Conservation (phyloP, 2,329 filamentous ascomycete genomes). For the Parastagonospora nodorum region DNA sequence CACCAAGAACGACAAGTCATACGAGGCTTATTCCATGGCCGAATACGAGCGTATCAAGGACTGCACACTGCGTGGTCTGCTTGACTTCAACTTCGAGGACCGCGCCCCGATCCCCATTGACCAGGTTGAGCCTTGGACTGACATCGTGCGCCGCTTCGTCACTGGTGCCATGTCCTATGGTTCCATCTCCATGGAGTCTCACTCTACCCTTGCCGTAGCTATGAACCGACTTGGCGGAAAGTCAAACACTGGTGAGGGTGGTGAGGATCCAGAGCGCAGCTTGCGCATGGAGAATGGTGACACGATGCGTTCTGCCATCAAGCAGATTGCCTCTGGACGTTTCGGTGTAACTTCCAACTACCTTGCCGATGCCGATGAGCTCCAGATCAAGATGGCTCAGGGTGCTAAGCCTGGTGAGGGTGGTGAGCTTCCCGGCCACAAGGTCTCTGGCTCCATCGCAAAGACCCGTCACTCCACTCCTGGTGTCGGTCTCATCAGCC, state of each 20-base stretch:
- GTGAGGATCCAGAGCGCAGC: constrained; percentile 91
- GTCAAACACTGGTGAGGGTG: constrained; percentile 97
- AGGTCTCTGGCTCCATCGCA: constrained; percentile 92
- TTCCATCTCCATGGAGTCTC: constrained; percentile 97
- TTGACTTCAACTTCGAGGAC: constrained; percentile 96
- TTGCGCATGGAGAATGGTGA: constrained; percentile 87
- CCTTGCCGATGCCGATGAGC: constrained; percentile 90
- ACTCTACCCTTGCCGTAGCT: constrained; percentile 91
- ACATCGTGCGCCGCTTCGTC: constrained; percentile 94
- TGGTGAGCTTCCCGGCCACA: constrained; percentile 95
- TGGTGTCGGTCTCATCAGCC: constrained; percentile 93
- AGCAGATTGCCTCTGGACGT: constrained; percentile 93
- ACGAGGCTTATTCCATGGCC: constrained; percentile 90
- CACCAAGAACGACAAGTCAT: constrained; percentile 97
- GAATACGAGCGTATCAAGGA: constrained; percentile 97
- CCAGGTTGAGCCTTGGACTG: constrained; percentile 97
- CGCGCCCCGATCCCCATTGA: constrained; percentile 85
- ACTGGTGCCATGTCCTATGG: constrained; percentile 99
- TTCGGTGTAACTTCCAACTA: constrained; percentile 97
- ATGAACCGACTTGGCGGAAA: constrained; percentile 98
- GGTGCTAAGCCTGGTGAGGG: constrained; percentile 97
- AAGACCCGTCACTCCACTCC: constrained; percentile 95
- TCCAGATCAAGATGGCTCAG: constrained; percentile 99
- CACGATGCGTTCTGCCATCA: constrained; percentile 96
- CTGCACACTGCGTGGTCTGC: constrained; percentile 89